phyloP scores from a whole-genome alignment of 2,329 filamentous ascomycete species.

The Fusarium secorum region DNA sequence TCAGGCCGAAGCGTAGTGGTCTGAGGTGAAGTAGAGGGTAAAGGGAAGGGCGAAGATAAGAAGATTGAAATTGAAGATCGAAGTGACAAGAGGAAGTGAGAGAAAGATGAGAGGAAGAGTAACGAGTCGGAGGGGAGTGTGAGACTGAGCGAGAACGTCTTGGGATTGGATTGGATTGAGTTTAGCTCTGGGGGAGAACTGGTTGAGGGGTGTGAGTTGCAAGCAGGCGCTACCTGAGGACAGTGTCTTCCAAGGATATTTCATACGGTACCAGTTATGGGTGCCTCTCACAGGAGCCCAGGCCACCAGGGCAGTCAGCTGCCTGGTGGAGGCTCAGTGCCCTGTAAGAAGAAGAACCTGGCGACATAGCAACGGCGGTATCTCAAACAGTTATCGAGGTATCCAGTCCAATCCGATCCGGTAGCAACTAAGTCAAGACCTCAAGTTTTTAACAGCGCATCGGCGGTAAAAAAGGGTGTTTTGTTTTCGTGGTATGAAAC shows the following conservation, averaged over 20 bases:
- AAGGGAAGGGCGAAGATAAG: slow-evolving; percentile 22
- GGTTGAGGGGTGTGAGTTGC: slow-evolving; percentile 28
- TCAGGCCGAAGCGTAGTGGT: slow-evolving; percentile 23
- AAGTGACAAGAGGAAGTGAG: slow-evolving; percentile 36
- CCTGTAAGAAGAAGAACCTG: slow-evolving; percentile 19
- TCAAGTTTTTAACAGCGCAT: slow-evolving; percentile 2
- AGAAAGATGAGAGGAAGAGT: slow-evolving; percentile 33
- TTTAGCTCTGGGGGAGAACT: slow-evolving; percentile 40
- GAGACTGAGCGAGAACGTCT: slow-evolving; percentile 33
- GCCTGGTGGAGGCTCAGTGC: slow-evolving; percentile 22
- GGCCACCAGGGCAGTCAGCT: slow-evolving; percentile 20
- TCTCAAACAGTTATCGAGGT: slow-evolving; percentile 26
- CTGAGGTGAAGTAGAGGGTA: slow-evolving; percentile 11
- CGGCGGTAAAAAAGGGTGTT: slow-evolving; percentile 16
- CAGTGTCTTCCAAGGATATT: slow-evolving; percentile 10
- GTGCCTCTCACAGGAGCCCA: slow-evolving; percentile 4
- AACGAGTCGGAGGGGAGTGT: slow-evolving; percentile 32
- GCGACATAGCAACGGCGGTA: slow-evolving; percentile 39
- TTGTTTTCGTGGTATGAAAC: slow-evolving; percentile 27
- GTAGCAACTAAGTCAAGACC: background rate
- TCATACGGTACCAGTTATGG: slow-evolving; percentile 21
- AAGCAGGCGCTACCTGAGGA: slow-evolving; percentile 27
- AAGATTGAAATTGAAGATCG: slow-evolving; percentile 34
- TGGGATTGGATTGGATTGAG: slow-evolving; percentile 41
- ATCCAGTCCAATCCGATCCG: slow-evolving; percentile 18